Evolutionary conservation across 306 rosid species (phyloP), one percentile per base, ranked within the genome.

Genomic region (Delonix regia): DNA sequence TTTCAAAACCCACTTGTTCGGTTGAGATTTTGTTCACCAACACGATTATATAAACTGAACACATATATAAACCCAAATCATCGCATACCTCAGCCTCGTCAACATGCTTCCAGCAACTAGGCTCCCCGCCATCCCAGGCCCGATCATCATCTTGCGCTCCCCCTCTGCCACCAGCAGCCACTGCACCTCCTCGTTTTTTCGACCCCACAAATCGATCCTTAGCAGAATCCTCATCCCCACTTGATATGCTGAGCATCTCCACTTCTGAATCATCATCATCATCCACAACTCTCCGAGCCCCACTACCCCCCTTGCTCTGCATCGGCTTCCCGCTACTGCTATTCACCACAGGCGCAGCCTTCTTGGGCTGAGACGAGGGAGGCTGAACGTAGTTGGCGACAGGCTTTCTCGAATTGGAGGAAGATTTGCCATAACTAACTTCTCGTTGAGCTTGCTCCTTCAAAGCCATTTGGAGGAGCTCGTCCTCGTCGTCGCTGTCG

Each of bases 161-260:
- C 13, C 76, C 63, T 61, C 90, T 71, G 9, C 83, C 60, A 10
- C 56, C 78, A 13, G 69, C 73, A 59, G 41, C 68, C 18, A 76
- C 73, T 72, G 72, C 78, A 22, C 80, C 76, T 19, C 79, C 84
- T 0, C 87, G 89, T 60, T 73, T 74, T 69, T 49, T 78, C 3
- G 93, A 81, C 19, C 84, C 76, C 27, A 76, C 79, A 25, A 69
- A 28, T 49, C 77, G 78, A 81, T 78, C 86, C 51, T 65, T 82
- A 18, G 84, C 69, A 66, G 83, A 75, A 57, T 95, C 99, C 72
- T 93, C 99, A 5, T 95, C 99, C 16, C 99, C 99, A 65, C 99
- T 95, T 14, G 99, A 95, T 61, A 95, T 95, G 83, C 99, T 95
- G 74, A 95, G 96, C 99, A 95, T 88, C 85, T 95, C 99, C 4